Evolutionary conservation across 495 filamentous ascomycete species (phyloP).

Genomic region (Trichoderma gamsii): DNA sequence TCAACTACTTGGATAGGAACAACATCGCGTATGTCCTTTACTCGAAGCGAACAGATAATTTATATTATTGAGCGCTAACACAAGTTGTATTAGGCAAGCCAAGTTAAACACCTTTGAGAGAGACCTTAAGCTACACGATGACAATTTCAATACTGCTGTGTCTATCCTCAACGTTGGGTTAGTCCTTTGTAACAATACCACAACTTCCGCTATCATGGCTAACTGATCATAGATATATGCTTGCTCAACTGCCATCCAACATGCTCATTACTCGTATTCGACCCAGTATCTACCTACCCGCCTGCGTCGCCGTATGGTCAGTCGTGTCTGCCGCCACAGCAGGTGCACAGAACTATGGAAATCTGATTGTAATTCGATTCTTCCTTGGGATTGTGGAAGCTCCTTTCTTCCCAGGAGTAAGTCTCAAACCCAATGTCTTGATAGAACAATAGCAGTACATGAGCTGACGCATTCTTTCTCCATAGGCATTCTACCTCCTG

Average conservation of each 20-base stretch:
- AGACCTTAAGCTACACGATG: conserved; percentile 41
- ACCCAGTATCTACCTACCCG: conserved; percentile 37
- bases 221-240: conserved; percentile 42
- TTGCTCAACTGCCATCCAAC: conserved; percentile 41
- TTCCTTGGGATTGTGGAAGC: conserved; percentile 55
- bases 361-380: conserved; percentile 51
- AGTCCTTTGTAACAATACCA: background rate
- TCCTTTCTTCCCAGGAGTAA: conserved; percentile 38
- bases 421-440: background rate
- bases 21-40: conserved; percentile 40
- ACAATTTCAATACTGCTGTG: conserved; percentile 46
- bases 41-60: too few species aligned
- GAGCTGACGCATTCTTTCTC: conserved; percentile 34
- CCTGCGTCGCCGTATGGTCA: conserved; percentile 52
- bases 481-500: conserved; percentile 42
- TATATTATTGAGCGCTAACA: background rate
- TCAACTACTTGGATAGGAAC: conserved; percentile 72
- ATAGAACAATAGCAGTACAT: conserved; percentile 22
- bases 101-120: conserved; percentile 34
- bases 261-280: conserved; percentile 29
- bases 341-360: conserved; percentile 45
- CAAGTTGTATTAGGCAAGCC: background rate
- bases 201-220: background rate
- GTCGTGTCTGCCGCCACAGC: conserved; percentile 50
- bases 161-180: conserved; percentile 46